These are phyloP conservation scores for Quercus phellos DNA, from an alignment of 331 rosid genomes.

Conservation along the genomic window DNA sequence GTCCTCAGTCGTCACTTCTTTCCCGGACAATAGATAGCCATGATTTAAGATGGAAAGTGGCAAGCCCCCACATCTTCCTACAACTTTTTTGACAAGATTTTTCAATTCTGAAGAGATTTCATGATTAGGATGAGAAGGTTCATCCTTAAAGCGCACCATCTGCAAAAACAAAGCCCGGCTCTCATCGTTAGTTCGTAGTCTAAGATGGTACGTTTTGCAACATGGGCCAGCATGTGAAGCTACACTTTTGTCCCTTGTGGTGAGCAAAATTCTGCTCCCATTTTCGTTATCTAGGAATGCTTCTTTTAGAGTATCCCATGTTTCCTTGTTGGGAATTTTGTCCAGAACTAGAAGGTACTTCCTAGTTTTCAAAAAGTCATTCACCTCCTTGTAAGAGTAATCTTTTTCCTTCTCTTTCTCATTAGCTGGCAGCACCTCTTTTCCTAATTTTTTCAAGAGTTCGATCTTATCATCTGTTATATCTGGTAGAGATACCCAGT, in stretches of 20 bases:
- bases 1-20: background rate
- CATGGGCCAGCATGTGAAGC: slow-evolving; percentile 6
- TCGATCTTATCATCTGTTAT: no score
- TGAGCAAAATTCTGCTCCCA: slow-evolving; percentile 23
- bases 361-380: background rate
- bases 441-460: no score
- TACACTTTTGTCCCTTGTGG: slow-evolving; percentile 8
- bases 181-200: slow-evolving; percentile 27
- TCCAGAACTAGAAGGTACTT: slow-evolving; percentile 7
- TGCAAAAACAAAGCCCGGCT: slow-evolving; percentile 17
- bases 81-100: slow-evolving; percentile 14
- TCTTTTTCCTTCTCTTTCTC: no score
- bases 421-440: no score
- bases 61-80: slow-evolving; percentile 29
- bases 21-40: slow-evolving; percentile 18
- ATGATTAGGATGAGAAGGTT: no score
- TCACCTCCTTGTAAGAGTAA: background rate
- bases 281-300: background rate
- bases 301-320: background rate
- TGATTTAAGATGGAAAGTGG: slow-evolving; percentile 25
- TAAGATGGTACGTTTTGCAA: background rate
- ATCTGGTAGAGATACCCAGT: background rate
- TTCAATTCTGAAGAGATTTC: background rate
- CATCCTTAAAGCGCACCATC: slow-evolving; percentile 8
- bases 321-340: background rate